These are phyloP conservation scores for Ogataea populi-albae DNA, from an alignment of 805 yeast species.

Conservation along the genomic window DNA sequence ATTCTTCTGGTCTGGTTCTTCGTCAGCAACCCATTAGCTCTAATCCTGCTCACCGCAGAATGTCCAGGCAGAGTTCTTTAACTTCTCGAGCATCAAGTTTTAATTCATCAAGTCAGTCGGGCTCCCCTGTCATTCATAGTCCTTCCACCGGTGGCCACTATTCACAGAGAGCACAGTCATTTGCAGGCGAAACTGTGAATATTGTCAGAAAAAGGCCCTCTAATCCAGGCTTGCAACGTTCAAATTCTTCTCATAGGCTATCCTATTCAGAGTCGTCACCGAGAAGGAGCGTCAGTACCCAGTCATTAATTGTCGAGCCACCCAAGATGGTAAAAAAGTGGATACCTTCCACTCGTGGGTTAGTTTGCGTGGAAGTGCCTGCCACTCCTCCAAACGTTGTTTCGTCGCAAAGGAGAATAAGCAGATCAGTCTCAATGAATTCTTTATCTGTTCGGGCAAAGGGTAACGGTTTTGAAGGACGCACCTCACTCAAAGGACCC, in stretches of 20 bases:
- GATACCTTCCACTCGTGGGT: conserved; percentile 71
- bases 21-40: conserved; percentile 25
- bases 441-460: conserved; percentile 18
- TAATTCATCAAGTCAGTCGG: no score
- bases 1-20: conserved; percentile 30
- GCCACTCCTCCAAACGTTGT: conserved; percentile 24
- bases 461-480: conserved; percentile 17
- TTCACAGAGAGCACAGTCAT: no score
- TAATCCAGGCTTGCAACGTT: no score
- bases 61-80: conserved; percentile 9
- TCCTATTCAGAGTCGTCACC: no score
- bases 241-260: no score
- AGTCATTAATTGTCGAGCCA: conserved; percentile 7
- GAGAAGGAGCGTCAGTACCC: no score
- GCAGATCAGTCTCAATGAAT: conserved; percentile 25
- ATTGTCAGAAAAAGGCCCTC: no score
- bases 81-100: conserved; percentile 19
- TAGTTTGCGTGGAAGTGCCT: conserved; percentile 68
- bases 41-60: conserved; percentile 16
- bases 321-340: conserved; percentile 61
- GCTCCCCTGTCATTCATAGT: no score
- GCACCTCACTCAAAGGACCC: conserved; percentile 19
- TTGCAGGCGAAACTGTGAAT: no score
- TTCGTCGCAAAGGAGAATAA: conserved; percentile 12
- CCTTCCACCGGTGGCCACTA: no score